Evolutionary conservation across 495 filamentous ascomycete species (phyloP).

Genomic region (Barbatosphaeria neglecta): DNA sequence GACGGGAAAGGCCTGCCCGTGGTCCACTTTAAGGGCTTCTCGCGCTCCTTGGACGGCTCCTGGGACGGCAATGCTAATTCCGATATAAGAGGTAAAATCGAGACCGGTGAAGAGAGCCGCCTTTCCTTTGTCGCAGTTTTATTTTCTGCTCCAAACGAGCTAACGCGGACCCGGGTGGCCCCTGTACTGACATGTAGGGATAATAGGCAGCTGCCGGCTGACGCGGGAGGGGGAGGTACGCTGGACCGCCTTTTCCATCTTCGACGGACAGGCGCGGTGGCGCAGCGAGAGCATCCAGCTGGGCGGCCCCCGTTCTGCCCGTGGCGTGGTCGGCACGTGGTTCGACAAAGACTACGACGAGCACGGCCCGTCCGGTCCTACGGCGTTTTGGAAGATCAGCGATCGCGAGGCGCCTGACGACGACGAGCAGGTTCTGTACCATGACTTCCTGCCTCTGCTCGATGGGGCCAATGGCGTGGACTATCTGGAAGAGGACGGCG

Average conservation of each 20-base stretch:
- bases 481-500: slow-evolving; percentile 5
- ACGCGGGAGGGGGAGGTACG: slow-evolving; percentile 53
- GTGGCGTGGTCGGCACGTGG: slow-evolving; percentile 54
- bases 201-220: slow-evolving; percentile 38
- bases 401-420: slow-evolving; percentile 20
- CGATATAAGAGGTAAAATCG: slow-evolving; percentile 26
- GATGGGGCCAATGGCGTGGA: slow-evolving; percentile 5
- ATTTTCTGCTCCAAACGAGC: neutral
- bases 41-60: slow-evolving; percentile 38
- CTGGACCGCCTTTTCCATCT: slow-evolving; percentile 54
- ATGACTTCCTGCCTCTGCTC: slow-evolving; percentile 3
- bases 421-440: slow-evolving; percentile 9
- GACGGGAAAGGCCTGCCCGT: slow-evolving; percentile 43
- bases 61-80: slow-evolving; percentile 54
- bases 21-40: slow-evolving; percentile 46
- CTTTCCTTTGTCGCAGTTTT: neutral
- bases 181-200: neutral
- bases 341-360: slow-evolving; percentile 54
- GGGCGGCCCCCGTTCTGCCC: slow-evolving; percentile 42
- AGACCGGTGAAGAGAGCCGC: slow-evolving; percentile 21
- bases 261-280: slow-evolving; percentile 50
- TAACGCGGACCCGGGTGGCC: too few species aligned
- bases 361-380: slow-evolving; percentile 52
- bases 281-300: slow-evolving; percentile 55
- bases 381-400: slow-evolving; percentile 55